These are phyloP conservation scores for Coleophoma crateriformis DNA, from an alignment of 2,329 filamentous ascomycete genomes.

Conservation along the genomic window DNA sequence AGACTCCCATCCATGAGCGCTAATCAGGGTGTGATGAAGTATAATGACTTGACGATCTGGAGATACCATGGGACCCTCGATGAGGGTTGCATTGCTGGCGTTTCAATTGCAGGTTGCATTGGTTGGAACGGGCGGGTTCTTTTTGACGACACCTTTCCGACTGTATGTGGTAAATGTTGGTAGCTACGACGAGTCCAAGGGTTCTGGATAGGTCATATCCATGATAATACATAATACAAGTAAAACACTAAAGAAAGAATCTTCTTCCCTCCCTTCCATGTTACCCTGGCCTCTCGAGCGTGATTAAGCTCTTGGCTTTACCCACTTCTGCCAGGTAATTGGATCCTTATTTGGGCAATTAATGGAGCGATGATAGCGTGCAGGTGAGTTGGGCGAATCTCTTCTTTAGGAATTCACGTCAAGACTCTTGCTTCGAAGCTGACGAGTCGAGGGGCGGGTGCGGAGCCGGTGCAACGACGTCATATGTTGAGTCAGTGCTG, in stretches of 20 bases:
- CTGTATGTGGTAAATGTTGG: not conserved
- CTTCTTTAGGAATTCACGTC: too few species aligned
- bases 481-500: too few species aligned
- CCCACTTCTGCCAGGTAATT: too few species aligned
- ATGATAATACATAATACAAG: constrained; percentile 2
- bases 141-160: not conserved
- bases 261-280: too few species aligned
- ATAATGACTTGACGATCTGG: constrained; percentile 21
- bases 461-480: too few species aligned
- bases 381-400: too few species aligned
- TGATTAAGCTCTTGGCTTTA: too few species aligned
- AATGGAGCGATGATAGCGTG: too few species aligned
- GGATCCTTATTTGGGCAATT: too few species aligned
- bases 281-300: too few species aligned
- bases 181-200: not conserved
- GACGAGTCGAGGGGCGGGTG: too few species aligned
- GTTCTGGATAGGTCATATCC: not conserved
- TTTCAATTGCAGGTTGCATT: constrained; percentile 13
- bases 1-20: constrained; percentile 24
- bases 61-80: constrained; percentile 24
- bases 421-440: too few species aligned
- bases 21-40: constrained; percentile 8
- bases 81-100: constrained; percentile 21
- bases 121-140: not conserved
- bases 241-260: not conserved